Conservation (phyloP, 495 filamentous ascomycete species). For the Daldinia grandis region DNA sequence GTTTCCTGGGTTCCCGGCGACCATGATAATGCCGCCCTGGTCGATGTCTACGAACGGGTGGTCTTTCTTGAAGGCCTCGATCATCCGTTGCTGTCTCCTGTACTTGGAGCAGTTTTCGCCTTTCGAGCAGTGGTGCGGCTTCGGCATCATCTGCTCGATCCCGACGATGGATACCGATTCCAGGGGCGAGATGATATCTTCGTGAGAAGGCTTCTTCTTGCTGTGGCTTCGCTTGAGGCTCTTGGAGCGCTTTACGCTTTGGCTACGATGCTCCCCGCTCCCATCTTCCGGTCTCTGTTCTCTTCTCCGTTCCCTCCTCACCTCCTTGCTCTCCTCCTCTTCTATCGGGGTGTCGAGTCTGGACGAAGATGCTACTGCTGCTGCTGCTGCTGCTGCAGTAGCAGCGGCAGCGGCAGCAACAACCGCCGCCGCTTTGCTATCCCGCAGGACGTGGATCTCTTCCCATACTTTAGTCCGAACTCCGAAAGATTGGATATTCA, state of each 20-base stretch:
- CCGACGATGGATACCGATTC: conserved; percentile 92
- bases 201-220: conserved; percentile 58
- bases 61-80: conserved; percentile 71
- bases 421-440: conserved; percentile 53
- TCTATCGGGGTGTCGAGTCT: conserved; percentile 64
- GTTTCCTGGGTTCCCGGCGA: conserved; percentile 76
- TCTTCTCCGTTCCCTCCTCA: conserved; percentile 51
- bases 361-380: conserved; percentile 50
- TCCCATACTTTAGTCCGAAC: conserved; percentile 87
- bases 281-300: conserved; percentile 44
- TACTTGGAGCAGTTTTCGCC: conserved; percentile 88
- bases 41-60: conserved; percentile 68
- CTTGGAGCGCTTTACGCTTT: conserved; percentile 51
- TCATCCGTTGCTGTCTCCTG: conserved; percentile 73
- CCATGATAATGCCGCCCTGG: conserved; percentile 68
- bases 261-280: conserved; percentile 48
- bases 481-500: conserved; percentile 92
- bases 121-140: conserved; percentile 85
- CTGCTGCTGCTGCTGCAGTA: neutral
- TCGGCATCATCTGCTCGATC: conserved; percentile 88
- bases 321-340: conserved; percentile 57
- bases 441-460: conserved; percentile 76
- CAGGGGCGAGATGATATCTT: conserved; percentile 73
- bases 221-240: conserved; percentile 48
- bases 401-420: no score